A percentile compares a stretch with the other conserved stretches of the same genome.
Evolutionary conservation across 495 filamentous ascomycete species (phyloP).

Genomic region (Sabuloglossum arenarium): DNA sequence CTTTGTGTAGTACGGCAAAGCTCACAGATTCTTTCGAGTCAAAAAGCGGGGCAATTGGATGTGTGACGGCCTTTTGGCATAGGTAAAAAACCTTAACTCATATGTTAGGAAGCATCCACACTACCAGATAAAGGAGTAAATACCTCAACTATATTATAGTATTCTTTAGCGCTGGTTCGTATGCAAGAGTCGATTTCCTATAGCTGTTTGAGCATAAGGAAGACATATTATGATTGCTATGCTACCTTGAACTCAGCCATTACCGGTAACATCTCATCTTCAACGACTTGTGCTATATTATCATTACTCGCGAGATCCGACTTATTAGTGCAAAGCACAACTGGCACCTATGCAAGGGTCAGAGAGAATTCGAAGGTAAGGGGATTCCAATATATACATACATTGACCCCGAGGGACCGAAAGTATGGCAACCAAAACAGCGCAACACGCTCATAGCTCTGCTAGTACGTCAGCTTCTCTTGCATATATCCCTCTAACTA

Average conservation of each 20-base stretch:
- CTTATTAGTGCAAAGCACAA: conserved; percentile 94
- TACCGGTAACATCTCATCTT: conserved; percentile 94
- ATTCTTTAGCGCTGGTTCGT: conserved; percentile 80
- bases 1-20: not conserved
- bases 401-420: conserved; percentile 88
- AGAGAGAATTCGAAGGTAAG: not conserved
- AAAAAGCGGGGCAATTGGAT: conserved; percentile 88
- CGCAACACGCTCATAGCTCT: conserved; percentile 86
- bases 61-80: conserved; percentile 95
- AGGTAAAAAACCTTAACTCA: conserved; percentile 46
- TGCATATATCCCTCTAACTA: not conserved
- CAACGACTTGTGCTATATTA: conserved; percentile 58
- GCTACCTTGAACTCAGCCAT: conserved; percentile 83
- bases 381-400: conserved; percentile 24
- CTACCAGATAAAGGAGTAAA: not conserved
- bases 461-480: not conserved
- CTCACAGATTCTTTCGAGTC: conserved; percentile 61
- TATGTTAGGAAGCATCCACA: not conserved
- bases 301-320: conserved; percentile 56
- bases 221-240: not conserved
- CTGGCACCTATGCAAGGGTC: conserved; percentile 26
- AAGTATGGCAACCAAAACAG: conserved; percentile 97
- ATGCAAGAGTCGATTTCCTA: conserved; percentile 91
- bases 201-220: not conserved
- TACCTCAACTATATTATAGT: conserved; percentile 88